Base-by-base conservation (phyloP, 1,139 yeast genomes). In the Yarrowia galli region DNA sequence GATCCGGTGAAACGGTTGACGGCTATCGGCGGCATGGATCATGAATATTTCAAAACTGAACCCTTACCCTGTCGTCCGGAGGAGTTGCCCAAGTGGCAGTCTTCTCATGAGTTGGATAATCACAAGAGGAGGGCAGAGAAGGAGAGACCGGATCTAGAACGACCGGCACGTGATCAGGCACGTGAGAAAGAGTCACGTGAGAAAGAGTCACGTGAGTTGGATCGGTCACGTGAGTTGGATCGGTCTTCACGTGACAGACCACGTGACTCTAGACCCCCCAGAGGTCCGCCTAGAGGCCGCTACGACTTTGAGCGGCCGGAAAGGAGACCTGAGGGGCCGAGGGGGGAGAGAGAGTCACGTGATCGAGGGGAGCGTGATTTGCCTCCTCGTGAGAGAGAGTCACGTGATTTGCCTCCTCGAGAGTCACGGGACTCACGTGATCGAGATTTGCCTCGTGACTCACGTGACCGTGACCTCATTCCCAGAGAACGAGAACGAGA, bases 41-140 rank as follows among this genome's bases (percentile, higher is more conserved):
- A 91, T 77, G 80, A 81, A 1, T 93, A 90, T 78, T 93, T 93
- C 75, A 78, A 81, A 54, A 90, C 89, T 68, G 87, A 83, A 3
- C 97, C 97, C 0, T 71, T 72, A 63, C 88, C 91, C 0, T 85
- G 84, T 70, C 87, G 89, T 2, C 81, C 85, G 67, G 80, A 89
- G 71, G 80, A 83, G 69, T 85, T 83, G 28, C 75, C 75, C 1
- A 69, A 73, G 2, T 74, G 74, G 56, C 76, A 75, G 6, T 72
- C 74, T 3, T 69, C 68, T 22, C 72, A 67, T 15, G 67, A 64
- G 3, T 67, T 68, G 7, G 71, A 70, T 18, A 63, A 56, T 16
- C 63, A 58, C 54, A 64, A 54, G 18, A 15, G 66, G 5, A 32
- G 66, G 10, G n/a, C n/a, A n/a, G 66, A 45, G 8, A 20, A 48